Base-by-base conservation (phyloP, 2,329 filamentous ascomycete genomes). In the Colletotrichum kahawae region DNA sequence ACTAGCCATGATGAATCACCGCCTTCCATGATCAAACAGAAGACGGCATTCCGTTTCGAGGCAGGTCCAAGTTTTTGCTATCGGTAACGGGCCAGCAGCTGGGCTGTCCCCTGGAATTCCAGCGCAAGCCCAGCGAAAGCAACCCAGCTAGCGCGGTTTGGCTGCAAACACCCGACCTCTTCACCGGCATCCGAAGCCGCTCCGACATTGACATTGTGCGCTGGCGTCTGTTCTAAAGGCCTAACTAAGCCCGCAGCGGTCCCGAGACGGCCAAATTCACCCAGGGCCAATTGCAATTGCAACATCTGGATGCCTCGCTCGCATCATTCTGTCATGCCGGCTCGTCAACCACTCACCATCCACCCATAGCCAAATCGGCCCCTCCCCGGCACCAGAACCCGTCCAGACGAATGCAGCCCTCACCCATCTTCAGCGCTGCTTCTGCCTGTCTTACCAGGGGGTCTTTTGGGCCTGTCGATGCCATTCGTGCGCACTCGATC, bases 211-310 rank as follows among this genome's bases (percentile, higher is more conserved):
- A 57, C 24, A 29, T 51, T 65, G 60, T 63, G 60, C 34, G 60
- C 34, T 36, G 63, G 63, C 43, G 7, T 33, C 18, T 33, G 33
- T 27, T 31, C 16, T 24, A n/a, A 63, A 36, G 34, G 62, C 36
- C 62, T 33, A 63, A 34, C 62, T 33, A 63, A 34, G 10, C 60
- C 59, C 48, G 56, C 27, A 51, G 34, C 71, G 72, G 72, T 75
- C 68, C 72, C 72, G 72, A 75, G 54, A 59, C 72, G 72, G 72
- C 70, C 16, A 75, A 62, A 51, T 13, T 62, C 12, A n/a, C 27
- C 29, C 31, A 24, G 24, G 24, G 24, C 24, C 24, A 57, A 51
- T 18, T 59, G 43, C 57, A 36, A 67, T 67, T 34, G 51, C 69
- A 67, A 48, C 62, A 71, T 56, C n/a, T 70, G 71, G 65, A 48